Evolutionary conservation across 768 basidiomycete species (phyloP).

Genomic region (Gloeophyllum trabeum): DNA sequence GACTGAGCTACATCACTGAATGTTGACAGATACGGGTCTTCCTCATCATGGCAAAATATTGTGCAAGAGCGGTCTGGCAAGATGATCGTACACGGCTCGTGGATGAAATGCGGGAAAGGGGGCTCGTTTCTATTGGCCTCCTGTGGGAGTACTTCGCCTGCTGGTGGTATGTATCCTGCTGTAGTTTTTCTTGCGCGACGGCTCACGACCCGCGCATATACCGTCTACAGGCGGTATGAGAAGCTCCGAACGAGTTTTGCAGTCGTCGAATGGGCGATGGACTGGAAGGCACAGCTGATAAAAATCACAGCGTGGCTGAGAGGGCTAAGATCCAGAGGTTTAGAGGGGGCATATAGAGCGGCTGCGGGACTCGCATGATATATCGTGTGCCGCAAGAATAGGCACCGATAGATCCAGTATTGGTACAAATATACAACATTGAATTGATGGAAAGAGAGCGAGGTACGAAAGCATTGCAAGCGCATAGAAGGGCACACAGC

Average conservation of each 20-base stretch:
- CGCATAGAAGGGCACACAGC: too few relatives aligned
- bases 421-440: too few relatives aligned
- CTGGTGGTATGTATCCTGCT: constrained; percentile 70
- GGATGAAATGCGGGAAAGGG: constrained; percentile 32
- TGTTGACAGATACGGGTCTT: constrained; percentile 86
- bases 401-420: constrained; percentile 8
- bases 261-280: constrained; percentile 51
- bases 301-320: constrained; percentile 53
- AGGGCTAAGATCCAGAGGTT: constrained; percentile 46
- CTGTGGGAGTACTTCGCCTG: constrained; percentile 38
- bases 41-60: constrained; percentile 84
- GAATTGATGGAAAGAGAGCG: too few relatives aligned
- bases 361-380: constrained; percentile 49
- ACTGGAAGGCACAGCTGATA: constrained; percentile 42
- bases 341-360: constrained; percentile 57
- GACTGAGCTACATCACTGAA: too few relatives aligned
- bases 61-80: constrained; percentile 67
- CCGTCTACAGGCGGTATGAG: constrained; percentile 42
- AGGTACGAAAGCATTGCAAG: too few relatives aligned
- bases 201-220: too few relatives aligned
- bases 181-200: too few relatives aligned
- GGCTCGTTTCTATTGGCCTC: constrained; percentile 36
- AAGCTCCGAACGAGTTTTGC: constrained; percentile 37
- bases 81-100: constrained; percentile 37
- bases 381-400: background rate